Evolutionary conservation across 306 rosid species (phyloP).

Genomic region (Vigna reflexopilosa): DNA sequence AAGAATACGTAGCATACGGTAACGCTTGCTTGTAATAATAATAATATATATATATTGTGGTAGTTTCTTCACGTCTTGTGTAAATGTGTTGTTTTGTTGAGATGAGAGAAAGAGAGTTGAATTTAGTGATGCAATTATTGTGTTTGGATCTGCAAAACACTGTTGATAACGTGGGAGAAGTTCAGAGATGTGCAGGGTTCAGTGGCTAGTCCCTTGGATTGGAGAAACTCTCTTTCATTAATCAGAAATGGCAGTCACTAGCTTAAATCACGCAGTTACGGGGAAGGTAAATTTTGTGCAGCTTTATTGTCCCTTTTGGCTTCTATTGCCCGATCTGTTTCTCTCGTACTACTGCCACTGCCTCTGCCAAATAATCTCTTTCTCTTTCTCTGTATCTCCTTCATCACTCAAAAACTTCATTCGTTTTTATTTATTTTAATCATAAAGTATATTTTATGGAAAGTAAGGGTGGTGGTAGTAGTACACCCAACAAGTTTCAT

Average conservation of each 20-base stretch:
- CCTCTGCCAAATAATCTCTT: background rate
- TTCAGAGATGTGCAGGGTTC: conserved; percentile 22
- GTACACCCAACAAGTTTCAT: too few relatives aligned
- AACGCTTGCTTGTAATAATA: conserved; percentile 9
- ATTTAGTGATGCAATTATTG: conserved; percentile 42
- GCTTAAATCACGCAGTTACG: conserved; percentile 53
- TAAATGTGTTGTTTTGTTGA: background rate
- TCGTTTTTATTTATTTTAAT: too few relatives aligned
- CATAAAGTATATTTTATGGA: too few relatives aligned
- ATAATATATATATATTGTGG: too few relatives aligned
- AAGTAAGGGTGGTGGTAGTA: too few relatives aligned
- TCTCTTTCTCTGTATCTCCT: background rate
- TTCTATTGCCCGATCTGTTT: conserved; percentile 50
- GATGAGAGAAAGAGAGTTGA: conserved; percentile 36
- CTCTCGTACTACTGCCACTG: background rate
- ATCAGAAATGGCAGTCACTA: conserved; percentile 45
- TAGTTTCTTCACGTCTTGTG: background rate
- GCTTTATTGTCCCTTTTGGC: conserved; percentile 59
- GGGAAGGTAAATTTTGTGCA: conserved; percentile 68
- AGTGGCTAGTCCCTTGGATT: conserved; percentile 48
- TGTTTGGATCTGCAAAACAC: conserved; percentile 43
- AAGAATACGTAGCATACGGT: background rate
- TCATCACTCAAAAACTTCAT: background rate
- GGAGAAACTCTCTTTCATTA: conserved; percentile 30
- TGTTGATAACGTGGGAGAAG: conserved; percentile 47